These are phyloP conservation scores for Diaporthe amygdali DNA, from an alignment of 2,329 filamentous ascomycete species.

Conservation along the genomic window DNA sequence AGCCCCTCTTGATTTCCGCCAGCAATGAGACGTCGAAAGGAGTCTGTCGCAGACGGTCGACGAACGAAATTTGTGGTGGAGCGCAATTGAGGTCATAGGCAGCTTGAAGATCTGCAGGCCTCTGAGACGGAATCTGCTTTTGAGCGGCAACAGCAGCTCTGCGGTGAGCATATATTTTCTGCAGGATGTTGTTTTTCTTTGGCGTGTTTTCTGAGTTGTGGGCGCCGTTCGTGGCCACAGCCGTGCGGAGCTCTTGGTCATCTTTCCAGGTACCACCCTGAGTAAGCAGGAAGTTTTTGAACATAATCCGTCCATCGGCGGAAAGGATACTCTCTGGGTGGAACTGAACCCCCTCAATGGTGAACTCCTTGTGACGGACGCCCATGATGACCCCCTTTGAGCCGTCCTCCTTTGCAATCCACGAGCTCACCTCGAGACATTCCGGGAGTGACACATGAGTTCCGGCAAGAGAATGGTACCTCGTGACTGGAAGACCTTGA, in stretches of 20 bases:
- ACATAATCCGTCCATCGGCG: conserved; percentile 84
- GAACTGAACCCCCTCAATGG: conserved; percentile 96
- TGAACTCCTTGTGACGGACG: conserved; percentile 87
- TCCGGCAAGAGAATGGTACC: conserved; percentile 95
- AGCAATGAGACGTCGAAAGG: conserved; percentile 90
- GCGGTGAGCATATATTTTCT: conserved; percentile 87
- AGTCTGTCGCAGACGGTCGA: conserved; percentile 78
- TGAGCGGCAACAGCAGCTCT: conserved; percentile 78
- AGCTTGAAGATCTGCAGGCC: conserved; percentile 82
- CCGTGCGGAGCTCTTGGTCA: conserved; percentile 65
- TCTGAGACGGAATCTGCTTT: conserved; percentile 83
- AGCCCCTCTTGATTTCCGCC: conserved; percentile 97
- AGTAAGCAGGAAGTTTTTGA: conserved; percentile 89
- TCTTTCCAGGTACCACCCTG: conserved; percentile 91
- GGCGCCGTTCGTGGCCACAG: conserved; percentile 34
- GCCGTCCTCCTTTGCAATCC: conserved; percentile 78
- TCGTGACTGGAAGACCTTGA: conserved; percentile 84
- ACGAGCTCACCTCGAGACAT: conserved; percentile 88
- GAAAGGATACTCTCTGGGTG: conserved; percentile 98
- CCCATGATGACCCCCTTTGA: conserved; percentile 93
- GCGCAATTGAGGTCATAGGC: conserved; percentile 84
- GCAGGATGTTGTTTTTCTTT: conserved; percentile 79
- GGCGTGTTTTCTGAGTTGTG: neutral
- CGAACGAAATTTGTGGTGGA: conserved; percentile 82
- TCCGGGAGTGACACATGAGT: conserved; percentile 86